A percentile compares a stretch with the other conserved stretches of the same genome.
These are phyloP conservation scores for Grosmannia penicillata DNA, from an alignment of 2,329 filamentous ascomycete genomes.

Conservation along the genomic window DNA sequence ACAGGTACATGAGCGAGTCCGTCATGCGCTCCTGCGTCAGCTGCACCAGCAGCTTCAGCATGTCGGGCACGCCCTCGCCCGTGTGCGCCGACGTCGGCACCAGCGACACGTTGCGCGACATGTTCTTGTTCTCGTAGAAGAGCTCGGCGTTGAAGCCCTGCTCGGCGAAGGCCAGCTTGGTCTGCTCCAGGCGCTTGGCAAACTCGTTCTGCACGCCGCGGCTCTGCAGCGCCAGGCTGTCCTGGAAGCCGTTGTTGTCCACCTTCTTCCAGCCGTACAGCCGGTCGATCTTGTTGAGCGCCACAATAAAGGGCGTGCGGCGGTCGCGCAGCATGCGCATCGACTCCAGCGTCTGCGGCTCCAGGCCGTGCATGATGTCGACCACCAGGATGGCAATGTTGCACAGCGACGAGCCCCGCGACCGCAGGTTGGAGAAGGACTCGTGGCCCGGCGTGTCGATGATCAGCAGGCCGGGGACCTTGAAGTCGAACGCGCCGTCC, in stretches of 20 bases:
- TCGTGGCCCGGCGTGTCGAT: constrained; percentile 99
- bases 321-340: constrained; percentile 87
- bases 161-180: constrained; percentile 87
- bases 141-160: constrained; percentile 97
- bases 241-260: constrained; percentile 95
- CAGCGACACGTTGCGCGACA: constrained; percentile 88
- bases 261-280: constrained; percentile 98
- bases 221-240: constrained; percentile 78
- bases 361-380: constrained; percentile 98
- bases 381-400: constrained; percentile 99
- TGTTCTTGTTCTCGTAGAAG: constrained; percentile 95
- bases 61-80: constrained; percentile 97
- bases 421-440: constrained; percentile 97
- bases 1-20: constrained; percentile 92
- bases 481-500: constrained; percentile 85
- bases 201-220: constrained; percentile 93
- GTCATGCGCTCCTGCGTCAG: constrained; percentile 97
- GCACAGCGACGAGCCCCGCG: constrained; percentile 91
- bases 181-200: constrained; percentile 73
- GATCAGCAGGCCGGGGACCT: constrained; percentile 87
- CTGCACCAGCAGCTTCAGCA: constrained; percentile 87
- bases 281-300: constrained; percentile 99
- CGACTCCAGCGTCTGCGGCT: constrained; percentile 92
- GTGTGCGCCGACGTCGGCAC: constrained; percentile 95
- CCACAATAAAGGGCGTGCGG: constrained; percentile 96